Conservation (phyloP, 1,284 basidiomycete genomes). For the Ustilago trichophora region DNA sequence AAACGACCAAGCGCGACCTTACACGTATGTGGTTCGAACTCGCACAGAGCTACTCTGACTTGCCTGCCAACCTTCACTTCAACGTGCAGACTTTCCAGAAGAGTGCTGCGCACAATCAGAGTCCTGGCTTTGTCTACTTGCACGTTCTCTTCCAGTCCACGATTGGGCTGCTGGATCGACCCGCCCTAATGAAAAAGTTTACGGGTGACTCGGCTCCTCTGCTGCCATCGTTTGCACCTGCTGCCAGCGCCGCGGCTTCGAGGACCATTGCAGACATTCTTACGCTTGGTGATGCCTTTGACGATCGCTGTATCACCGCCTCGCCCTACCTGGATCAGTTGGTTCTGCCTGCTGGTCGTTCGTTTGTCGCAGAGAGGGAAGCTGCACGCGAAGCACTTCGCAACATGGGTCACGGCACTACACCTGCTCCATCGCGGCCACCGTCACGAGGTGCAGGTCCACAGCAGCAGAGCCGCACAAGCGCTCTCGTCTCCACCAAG, state of each 20-base stretch:
- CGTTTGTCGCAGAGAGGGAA: slow-evolving; percentile 52
- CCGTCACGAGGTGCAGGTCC: slow-evolving; percentile 23
- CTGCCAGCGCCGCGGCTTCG: slow-evolving; percentile 46
- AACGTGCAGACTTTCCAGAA: slow-evolving; percentile 56
- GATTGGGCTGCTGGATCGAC: slow-evolving; percentile 54
- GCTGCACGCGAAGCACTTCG: slow-evolving; percentile 44
- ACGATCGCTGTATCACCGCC: slow-evolving; percentile 41
- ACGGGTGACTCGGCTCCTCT: slow-evolving; percentile 35
- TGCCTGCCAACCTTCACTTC: slow-evolving; percentile 51
- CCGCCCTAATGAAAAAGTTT: slow-evolving; percentile 50
- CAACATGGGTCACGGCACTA: slow-evolving; percentile 46
- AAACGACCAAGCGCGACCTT: slow-evolving; percentile 41
- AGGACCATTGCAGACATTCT: slow-evolving; percentile 56
- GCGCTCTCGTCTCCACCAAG: slow-evolving; percentile 36
- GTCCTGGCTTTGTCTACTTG: slow-evolving; percentile 52
- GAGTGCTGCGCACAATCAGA: slow-evolving; percentile 48
- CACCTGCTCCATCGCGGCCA: slow-evolving; percentile 32
- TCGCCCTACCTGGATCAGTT: slow-evolving; percentile 57
- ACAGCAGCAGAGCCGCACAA: slow-evolving; percentile 26
- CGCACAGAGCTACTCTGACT: slow-evolving; percentile 48
- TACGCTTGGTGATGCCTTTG: slow-evolving; percentile 46
- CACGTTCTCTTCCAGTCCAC: slow-evolving; percentile 59
- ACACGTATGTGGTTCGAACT: slow-evolving; percentile 54
- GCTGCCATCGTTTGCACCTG: slow-evolving; percentile 40
- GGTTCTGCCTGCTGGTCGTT: slow-evolving; percentile 50